Percentiles rank a stretch among this genome's conserved stretches.
Conservation (phyloP, 2,329 filamentous ascomycete genomes). For the Annulohypoxylon truncatum region DNA sequence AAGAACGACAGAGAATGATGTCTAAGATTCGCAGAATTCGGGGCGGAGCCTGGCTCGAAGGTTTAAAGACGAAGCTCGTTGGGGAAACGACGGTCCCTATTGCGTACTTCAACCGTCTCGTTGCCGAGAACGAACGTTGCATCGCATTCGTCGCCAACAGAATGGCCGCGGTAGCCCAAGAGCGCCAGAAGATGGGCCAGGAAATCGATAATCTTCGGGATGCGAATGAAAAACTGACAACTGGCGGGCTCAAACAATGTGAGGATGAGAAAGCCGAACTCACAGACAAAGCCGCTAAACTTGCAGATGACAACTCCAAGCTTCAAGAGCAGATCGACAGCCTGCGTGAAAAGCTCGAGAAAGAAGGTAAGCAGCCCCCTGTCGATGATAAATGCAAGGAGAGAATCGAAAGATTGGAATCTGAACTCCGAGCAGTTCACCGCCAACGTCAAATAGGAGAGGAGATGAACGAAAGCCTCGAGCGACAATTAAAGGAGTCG, state of each 20-base stretch:
- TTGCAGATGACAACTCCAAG: neutral
- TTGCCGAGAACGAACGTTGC: conserved; percentile 36
- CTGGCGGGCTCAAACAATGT: neutral
- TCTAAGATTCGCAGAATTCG: conserved; percentile 19
- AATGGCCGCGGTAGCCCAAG: conserved; percentile 9
- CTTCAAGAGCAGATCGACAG: neutral
- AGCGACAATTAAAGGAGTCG: neutral
- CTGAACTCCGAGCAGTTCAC: conserved; percentile 2
- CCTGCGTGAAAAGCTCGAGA: neutral
- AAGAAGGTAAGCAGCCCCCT: neutral
- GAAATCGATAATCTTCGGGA: conserved; percentile 1
- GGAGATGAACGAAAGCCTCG: neutral
- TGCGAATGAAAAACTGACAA: neutral
- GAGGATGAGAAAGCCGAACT: neutral
- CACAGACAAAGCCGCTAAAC: neutral
- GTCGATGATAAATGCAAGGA: neutral
- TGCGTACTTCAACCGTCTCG: conserved; percentile 43
- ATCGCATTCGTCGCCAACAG: conserved; percentile 30
- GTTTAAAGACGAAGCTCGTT: conserved; percentile 26
- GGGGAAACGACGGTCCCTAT: conserved; percentile 38
- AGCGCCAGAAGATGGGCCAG: neutral
- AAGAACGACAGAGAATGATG: conserved; percentile 33
- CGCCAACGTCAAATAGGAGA: neutral
- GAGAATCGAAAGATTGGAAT: conserved; percentile 3
- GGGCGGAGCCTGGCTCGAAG: conserved; percentile 39